Evolutionary conservation across 371 early-diverging fungal species (phyloP), one percentile per base, ranked within the genome.

Genomic region (Nematocida sp.): DNA sequence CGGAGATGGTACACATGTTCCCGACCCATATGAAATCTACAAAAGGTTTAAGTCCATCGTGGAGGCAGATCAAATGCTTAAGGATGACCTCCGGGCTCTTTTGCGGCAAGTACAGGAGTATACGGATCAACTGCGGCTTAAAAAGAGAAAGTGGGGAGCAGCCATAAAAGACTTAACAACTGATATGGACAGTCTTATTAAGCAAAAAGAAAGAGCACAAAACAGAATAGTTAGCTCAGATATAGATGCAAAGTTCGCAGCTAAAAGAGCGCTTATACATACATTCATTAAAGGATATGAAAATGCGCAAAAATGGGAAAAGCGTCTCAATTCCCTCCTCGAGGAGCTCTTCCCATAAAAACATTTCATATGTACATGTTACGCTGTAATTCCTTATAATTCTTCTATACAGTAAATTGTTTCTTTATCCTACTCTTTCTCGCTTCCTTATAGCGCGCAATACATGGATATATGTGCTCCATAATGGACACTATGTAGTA

Each of bases 11-110:
- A 4, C 28, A 5, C 11, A 13, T 13, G 28, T 33, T 7, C 63
- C 63, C 7, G 26, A 45, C 47, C 63, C 63, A 11, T 20, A 42
- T 9, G 45, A 45, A 5, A 49, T 63, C 11, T 63, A 45, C 48
- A 25, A 9, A 2, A 26, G 38, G 63, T 63, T 63, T 28, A 63
- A 63, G 30, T 9, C 16, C 45, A 42, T 63, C 45, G 13, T 63
- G 11, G 48, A 63, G 5, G 63, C 63, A 11, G 63, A 63, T 18
- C 47, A 63, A 33, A 63, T 63, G 63, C 45, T 63, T 9, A 63
- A 63, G 30, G 50, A 63, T 9, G 63, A 63, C 35, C 3, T 63
- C 5, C 5, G 38, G 50, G 26, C 5, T 11, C 47, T 63, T 28
- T 13, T 63, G 26, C 18, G 50, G 9, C 9, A 25, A 11, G 20